These are phyloP conservation scores for Hanseniaspora lindneri DNA, from an alignment of 805 yeast genomes.

Conservation along the genomic window DNA sequence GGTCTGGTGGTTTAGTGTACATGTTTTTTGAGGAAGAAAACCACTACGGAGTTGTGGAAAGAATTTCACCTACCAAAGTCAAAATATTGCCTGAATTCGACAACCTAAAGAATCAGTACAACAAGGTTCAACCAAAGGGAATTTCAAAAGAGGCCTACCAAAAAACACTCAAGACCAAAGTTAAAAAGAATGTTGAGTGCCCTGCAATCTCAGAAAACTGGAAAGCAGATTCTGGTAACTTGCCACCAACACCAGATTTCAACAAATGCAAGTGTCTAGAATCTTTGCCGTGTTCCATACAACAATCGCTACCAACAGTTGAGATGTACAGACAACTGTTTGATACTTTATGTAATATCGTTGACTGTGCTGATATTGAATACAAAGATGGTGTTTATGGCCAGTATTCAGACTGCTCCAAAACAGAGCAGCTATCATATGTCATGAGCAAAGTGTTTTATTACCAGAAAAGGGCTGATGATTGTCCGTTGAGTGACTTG, in stretches of 20 bases:
- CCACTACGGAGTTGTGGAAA: slow-evolving; percentile 56
- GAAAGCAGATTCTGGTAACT: slow-evolving; percentile 39
- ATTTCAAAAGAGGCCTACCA: slow-evolving; percentile 27
- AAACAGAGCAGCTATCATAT: slow-evolving; percentile 50
- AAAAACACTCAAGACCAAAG: slow-evolving; percentile 18
- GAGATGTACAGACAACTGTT: slow-evolving; percentile 46
- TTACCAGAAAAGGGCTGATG: slow-evolving; percentile 29
- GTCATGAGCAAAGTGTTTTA: slow-evolving; percentile 51
- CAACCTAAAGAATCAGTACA: slow-evolving; percentile 43
- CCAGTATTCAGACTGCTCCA: slow-evolving; percentile 52
- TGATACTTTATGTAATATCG: slow-evolving; percentile 44
- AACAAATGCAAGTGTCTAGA: slow-evolving; percentile 52
- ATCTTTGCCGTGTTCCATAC: slow-evolving; percentile 45
- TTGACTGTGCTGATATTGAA: slow-evolving; percentile 48
- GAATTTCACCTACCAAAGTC: slow-evolving; percentile 34
- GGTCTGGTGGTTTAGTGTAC: slow-evolving; percentile 82
- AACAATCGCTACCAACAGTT: slow-evolving; percentile 32
- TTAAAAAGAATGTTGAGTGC: slow-evolving; percentile 34
- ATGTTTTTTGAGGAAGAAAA: slow-evolving; percentile 73
- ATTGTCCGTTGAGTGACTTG: slow-evolving; percentile 23
- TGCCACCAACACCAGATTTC: slow-evolving; percentile 61
- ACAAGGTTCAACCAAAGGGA: slow-evolving; percentile 37
- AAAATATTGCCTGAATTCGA: slow-evolving; percentile 48
- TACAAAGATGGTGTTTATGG: slow-evolving; percentile 61
- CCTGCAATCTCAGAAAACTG: slow-evolving; percentile 43